Percentiles rank a stretch among this genome's conserved stretches.
These are phyloP conservation scores for Camelina laxa DNA, from an alignment of 345 rosid species.

Conservation along the genomic window DNA sequence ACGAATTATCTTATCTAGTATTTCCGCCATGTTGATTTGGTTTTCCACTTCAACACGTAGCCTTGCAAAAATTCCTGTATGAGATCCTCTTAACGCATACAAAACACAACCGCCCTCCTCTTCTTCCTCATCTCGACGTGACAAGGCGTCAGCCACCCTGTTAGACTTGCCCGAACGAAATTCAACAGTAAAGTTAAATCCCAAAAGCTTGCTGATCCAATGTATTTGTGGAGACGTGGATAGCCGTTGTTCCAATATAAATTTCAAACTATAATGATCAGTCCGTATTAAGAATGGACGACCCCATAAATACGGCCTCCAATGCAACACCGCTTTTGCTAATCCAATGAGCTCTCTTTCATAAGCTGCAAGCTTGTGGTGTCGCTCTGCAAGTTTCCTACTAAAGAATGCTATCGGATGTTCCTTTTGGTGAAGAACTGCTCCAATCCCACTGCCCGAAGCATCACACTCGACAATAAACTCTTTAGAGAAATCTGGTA, in stretches of 20 bases:
- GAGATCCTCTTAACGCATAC: too few species aligned
- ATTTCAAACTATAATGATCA: not conserved
- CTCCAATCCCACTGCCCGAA: not conserved
- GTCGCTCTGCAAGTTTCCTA: fast-evolving
- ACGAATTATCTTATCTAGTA: not conserved
- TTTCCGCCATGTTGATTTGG: not conserved
- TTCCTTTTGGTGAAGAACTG: not conserved
- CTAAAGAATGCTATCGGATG: not conserved
- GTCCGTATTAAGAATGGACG: not conserved
- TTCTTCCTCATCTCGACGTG: not conserved
- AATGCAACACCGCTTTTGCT: not conserved
- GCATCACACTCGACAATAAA: not conserved
- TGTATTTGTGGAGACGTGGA: not conserved
- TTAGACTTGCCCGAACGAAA: not conserved
- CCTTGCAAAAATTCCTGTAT: not conserved
- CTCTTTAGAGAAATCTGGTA: not conserved
- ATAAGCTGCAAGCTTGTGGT: not conserved
- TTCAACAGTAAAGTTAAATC: not conserved
- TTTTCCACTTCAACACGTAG: not conserved
- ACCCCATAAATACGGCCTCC: not conserved
- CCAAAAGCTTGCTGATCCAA: not conserved
- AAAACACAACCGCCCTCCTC: too few species aligned
- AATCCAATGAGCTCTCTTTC: not conserved
- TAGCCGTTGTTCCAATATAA: not conserved
- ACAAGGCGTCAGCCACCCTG: not conserved